Conservation (phyloP, 2,329 filamentous ascomycete genomes). For the Pleoardoris graminearum region DNA sequence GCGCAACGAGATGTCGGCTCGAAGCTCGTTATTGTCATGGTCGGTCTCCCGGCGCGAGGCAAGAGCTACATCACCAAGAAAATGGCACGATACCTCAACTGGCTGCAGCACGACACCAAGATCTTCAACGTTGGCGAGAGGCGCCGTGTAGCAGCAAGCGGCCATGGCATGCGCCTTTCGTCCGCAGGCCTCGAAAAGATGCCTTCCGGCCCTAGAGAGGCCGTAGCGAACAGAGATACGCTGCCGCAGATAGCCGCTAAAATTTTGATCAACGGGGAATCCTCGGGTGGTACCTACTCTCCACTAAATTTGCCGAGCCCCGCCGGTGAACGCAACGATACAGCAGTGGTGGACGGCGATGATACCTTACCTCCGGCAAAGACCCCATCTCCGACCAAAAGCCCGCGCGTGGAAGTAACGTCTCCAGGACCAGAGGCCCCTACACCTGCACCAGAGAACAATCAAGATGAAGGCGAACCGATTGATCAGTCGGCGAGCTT, state of each 20-base stretch:
- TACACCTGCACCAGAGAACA: slow-evolving; percentile 19
- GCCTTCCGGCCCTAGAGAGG: slow-evolving; percentile 27
- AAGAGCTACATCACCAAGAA: slow-evolving; percentile 99
- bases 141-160: slow-evolving; percentile 74
- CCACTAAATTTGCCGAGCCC: slow-evolving; percentile 37
- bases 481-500: slow-evolving; percentile 91
- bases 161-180: slow-evolving; percentile 50
- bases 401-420: slow-evolving; percentile 38
- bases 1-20: slow-evolving; percentile 91
- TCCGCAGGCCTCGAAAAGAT: slow-evolving; percentile 35
- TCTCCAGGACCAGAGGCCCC: slow-evolving; percentile 37
- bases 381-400: slow-evolving; percentile 1
- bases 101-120: slow-evolving; percentile 92
- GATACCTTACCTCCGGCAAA: background rate
- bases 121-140: slow-evolving; percentile 98
- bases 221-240: slow-evolving; percentile 33
- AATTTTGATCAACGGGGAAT: slow-evolving; percentile 63
- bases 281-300: slow-evolving; percentile 43
- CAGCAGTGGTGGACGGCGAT: slow-evolving; percentile 30
- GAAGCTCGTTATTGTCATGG: slow-evolving; percentile 98
- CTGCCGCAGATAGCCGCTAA: slow-evolving; percentile 53
- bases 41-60: slow-evolving; percentile 88
- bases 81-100: slow-evolving; percentile 89
- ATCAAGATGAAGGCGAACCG: slow-evolving; percentile 50
- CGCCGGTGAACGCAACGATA: slow-evolving; percentile 25